Conservation (phyloP, 179 eudicot genomes). For the Amaranthus tricolor region DNA sequence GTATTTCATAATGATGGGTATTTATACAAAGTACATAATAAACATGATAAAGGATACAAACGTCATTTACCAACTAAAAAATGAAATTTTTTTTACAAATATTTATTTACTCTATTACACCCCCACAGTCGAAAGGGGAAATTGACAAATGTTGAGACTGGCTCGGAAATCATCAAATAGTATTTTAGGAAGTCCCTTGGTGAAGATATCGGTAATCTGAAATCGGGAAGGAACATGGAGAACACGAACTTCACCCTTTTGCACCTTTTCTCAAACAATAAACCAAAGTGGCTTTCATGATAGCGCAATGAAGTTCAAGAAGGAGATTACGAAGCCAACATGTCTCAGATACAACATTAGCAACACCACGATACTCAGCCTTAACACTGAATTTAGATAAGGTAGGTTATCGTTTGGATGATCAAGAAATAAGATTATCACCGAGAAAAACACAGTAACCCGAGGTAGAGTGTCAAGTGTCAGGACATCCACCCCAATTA, state of each 20-base stretch:
- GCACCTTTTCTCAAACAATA: too few species aligned
- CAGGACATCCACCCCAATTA: too few species aligned
- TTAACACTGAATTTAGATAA: background rate
- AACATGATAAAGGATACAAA: too few species aligned
- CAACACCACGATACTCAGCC: constrained; percentile 2
- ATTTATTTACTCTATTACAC: too few species aligned
- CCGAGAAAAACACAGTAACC: background rate
- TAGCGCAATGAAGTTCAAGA: background rate
- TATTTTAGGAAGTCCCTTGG: background rate
- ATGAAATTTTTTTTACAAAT: too few species aligned
- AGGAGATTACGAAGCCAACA: background rate
- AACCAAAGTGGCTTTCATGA: background rate
- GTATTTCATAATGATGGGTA: too few species aligned
- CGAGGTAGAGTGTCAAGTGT: background rate
- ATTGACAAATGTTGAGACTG: too few species aligned
- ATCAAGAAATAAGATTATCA: background rate
- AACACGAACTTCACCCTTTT: background rate
- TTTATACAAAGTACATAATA: too few species aligned
- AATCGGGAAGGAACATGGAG: background rate
- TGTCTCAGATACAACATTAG: background rate
- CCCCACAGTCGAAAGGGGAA: too few species aligned
- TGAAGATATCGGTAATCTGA: background rate
- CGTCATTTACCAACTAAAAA: too few species aligned
- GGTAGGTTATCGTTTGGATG: background rate
- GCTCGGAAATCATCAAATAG: too few species aligned